Percentiles rank a stretch among this genome's conserved stretches.
Evolutionary conservation across 495 filamentous ascomycete genomes (phyloP).

Genomic region (Terfezia boudieri): DNA sequence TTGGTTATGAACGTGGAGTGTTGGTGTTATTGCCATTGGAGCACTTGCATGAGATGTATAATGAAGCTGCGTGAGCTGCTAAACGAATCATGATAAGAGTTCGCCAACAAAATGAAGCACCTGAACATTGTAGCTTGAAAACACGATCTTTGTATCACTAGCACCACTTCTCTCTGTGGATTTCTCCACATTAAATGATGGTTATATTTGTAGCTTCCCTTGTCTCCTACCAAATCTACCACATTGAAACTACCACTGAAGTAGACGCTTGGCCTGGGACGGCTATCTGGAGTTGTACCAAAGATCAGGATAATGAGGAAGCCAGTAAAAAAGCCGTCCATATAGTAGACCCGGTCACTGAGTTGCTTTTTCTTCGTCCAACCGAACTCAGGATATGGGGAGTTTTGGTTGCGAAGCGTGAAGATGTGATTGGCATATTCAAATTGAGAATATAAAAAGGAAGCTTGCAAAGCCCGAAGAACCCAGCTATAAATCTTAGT

Average conservation of each 20-base stretch:
- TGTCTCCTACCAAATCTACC: neutral
- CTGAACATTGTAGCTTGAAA: too few relatives aligned
- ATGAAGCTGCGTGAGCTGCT: too few relatives aligned
- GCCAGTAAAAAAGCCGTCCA: constrained; percentile 10
- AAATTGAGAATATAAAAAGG: constrained; percentile 9
- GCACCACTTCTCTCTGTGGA: too few relatives aligned
- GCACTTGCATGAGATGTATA: too few relatives aligned
- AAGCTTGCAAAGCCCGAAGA: constrained; percentile 9
- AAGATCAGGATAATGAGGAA: constrained; percentile 13
- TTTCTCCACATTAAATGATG: too few relatives aligned
- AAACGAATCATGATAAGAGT: too few relatives aligned
- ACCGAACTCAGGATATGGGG: constrained; percentile 4
- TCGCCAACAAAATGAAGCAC: too few relatives aligned
- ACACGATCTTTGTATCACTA: too few relatives aligned
- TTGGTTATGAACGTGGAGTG: too few relatives aligned
- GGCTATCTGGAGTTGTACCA: constrained; percentile 8
- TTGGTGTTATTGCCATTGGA: too few relatives aligned
- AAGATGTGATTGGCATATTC: constrained; percentile 5
- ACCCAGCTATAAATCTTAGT: constrained; percentile 9
- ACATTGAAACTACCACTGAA: neutral
- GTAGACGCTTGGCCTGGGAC: constrained; percentile 1
- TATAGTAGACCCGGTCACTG: constrained; percentile 12
- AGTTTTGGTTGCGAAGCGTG: neutral
- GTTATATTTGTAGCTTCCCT: neutral
- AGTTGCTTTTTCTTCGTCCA: constrained; percentile 7